Conservation (phyloP, 805 yeast genomes). For the Saturnispora ahearnii region DNA sequence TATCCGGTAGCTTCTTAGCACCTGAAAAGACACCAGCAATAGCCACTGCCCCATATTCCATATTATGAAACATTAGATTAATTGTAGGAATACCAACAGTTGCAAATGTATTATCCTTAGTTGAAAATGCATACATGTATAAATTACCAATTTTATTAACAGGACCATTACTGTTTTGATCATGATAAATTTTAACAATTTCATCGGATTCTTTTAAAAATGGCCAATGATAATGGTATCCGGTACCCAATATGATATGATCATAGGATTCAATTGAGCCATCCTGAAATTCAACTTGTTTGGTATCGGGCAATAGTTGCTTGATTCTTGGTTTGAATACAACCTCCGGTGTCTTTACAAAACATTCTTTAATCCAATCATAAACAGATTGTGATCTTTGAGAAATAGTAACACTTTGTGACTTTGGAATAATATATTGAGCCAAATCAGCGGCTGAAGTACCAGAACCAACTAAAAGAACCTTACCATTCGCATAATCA, state of each 20-base stretch:
- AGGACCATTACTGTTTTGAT: conserved; percentile 5
- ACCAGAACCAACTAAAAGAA: conserved; percentile 36
- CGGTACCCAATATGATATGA: conserved; percentile 40
- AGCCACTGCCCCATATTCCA: conserved; percentile 46
- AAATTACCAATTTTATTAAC: conserved; percentile 18
- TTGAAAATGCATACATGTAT: conserved; percentile 30
- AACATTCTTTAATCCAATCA: conserved; percentile 13
- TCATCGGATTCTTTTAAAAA: conserved; percentile 20
- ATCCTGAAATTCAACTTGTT: conserved; percentile 24
- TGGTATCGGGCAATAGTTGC: conserved; percentile 11
- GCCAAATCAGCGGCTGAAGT: conserved; percentile 36
- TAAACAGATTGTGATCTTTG: conserved; percentile 20
- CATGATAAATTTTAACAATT: conserved; percentile 10
- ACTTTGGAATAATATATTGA: conserved; percentile 27
- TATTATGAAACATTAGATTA: conserved; percentile 38
- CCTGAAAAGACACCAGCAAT: conserved; percentile 50
- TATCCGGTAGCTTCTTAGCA: conserved; percentile 30
- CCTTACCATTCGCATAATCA: conserved; percentile 32
- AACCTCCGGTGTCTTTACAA: conserved; percentile 10
- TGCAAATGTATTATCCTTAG: conserved; percentile 37
- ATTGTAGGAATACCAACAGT: conserved; percentile 34
- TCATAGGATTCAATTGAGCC: conserved; percentile 30
- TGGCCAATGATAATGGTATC: conserved; percentile 40
- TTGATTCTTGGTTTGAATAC: conserved; percentile 17
- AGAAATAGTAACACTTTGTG: conserved; percentile 12